These are phyloP conservation scores for Chrysochromulina parva DNA, from an alignment of 78 protist species.

Conservation along the genomic window DNA sequence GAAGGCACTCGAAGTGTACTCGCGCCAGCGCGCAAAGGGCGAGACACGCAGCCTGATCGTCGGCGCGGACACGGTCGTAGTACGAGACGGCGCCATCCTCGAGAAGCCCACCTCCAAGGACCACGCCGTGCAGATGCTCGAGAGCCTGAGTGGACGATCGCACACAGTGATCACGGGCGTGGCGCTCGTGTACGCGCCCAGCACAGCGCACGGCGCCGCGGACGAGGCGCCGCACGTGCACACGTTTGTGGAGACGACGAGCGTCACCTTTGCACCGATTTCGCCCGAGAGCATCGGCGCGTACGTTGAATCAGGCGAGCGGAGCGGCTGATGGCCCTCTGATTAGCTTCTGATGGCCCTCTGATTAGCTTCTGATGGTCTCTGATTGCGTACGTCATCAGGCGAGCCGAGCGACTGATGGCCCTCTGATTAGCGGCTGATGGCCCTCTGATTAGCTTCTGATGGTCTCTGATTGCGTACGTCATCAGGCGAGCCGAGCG, in stretches of 20 bases:
- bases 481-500: too few relatives aligned
- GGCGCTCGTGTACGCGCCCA: not conserved
- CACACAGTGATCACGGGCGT: not conserved
- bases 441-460: too few relatives aligned
- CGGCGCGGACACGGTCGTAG: constrained; percentile 57
- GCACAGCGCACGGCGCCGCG: too few relatives aligned
- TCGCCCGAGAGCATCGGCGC: not conserved
- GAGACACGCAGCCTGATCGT: constrained; percentile 10
- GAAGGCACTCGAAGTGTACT: constrained; percentile 20
- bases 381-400: too few relatives aligned
- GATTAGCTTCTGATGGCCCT: too few relatives aligned
- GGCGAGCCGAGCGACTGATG: too few relatives aligned
- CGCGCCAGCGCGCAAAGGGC: not conserved
- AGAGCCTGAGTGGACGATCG: too few relatives aligned
- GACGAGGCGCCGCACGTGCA: not conserved
- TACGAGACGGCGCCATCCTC: not conserved
- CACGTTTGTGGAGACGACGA: not conserved
- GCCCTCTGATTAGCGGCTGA: too few relatives aligned
- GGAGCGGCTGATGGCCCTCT: too few relatives aligned
- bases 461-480: too few relatives aligned
- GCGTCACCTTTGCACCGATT: constrained; percentile 15
- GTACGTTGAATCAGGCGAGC: constrained; percentile 34
- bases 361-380: too few relatives aligned
- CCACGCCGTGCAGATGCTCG: constrained; percentile 37
- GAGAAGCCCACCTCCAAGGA: constrained; percentile 38